Conservation (phyloP, 306 rosid species). For the Astragalus glycyphyllos region DNA sequence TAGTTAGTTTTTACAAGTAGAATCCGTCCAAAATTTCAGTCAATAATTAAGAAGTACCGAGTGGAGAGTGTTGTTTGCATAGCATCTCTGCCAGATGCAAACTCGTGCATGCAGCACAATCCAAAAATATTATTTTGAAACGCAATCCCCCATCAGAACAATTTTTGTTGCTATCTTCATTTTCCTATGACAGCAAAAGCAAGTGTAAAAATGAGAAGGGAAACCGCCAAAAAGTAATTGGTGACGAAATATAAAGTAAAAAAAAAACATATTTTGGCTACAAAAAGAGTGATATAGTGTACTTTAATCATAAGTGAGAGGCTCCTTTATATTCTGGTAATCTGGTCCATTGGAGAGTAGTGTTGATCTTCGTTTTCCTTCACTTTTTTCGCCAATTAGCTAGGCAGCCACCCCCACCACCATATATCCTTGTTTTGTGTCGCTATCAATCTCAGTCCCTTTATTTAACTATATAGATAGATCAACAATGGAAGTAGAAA, state of each 20-base stretch:
- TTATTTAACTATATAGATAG: not conserved
- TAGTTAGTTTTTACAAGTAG: not conserved
- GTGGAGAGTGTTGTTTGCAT: not conserved
- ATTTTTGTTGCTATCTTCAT: not conserved
- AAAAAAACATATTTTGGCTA: not conserved
- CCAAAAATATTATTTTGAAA: not conserved
- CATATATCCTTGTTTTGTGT: not conserved
- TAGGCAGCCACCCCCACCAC: no score
- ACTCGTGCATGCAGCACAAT: not conserved
- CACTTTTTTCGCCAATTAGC: no score
- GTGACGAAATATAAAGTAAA: not conserved
- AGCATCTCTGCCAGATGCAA: not conserved
- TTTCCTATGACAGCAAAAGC: constrained; percentile 2
- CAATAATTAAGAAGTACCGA: not conserved
- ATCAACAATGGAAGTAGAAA: constrained; percentile 30
- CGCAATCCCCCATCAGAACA: not conserved
- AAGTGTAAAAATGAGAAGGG: not conserved
- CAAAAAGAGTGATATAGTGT: no score
- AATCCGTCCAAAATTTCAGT: not conserved
- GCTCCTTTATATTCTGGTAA: no score
- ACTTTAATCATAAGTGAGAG: no score
- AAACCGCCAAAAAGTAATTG: constrained; percentile 31
- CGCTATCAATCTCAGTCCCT: constrained; percentile 31
- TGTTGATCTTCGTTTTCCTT: no score
- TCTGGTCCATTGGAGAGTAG: no score